A percentile compares a stretch with the other conserved stretches of the same genome.
These are phyloP conservation scores for Lumnitzera racemosa DNA, from an alignment of 345 rosid species.

Conservation along the genomic window DNA sequence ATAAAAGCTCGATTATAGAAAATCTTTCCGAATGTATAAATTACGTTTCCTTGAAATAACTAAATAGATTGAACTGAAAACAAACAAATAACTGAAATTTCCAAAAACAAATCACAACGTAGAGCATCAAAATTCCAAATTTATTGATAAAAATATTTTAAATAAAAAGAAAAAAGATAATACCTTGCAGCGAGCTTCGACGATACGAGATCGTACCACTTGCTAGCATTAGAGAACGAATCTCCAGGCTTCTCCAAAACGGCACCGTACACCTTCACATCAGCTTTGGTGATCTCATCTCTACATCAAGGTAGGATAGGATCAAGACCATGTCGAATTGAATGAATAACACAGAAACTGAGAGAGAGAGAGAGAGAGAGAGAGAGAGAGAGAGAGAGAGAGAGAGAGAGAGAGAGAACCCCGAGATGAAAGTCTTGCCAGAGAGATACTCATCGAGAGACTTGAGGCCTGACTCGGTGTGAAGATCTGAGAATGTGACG, in stretches of 20 bases:
- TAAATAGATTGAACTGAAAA: too few species aligned
- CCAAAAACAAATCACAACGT: too few species aligned
- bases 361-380: too few species aligned
- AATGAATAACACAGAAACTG: not conserved
- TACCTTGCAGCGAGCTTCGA: conserved; percentile 65
- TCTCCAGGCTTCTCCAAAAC: conserved; percentile 49
- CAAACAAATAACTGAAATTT: too few species aligned
- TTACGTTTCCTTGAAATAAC: too few species aligned
- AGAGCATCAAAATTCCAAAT: too few species aligned
- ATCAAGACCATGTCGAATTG: not conserved
- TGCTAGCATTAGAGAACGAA: conserved; percentile 62
- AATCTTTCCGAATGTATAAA: too few species aligned
- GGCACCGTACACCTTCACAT: conserved; percentile 77
- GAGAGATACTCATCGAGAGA: conserved; percentile 63
- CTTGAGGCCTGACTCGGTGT: conserved; percentile 76
- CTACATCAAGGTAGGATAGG: conserved; percentile 20
- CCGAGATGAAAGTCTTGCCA: conserved; percentile 69
- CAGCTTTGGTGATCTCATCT: conserved; percentile 50
- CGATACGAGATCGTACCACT: conserved; percentile 67
- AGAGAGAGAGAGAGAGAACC: conserved; percentile 24
- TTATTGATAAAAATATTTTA: not conserved
- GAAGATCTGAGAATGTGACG: conserved; percentile 71
- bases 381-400: too few species aligned
- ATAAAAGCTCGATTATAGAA: too few species aligned
- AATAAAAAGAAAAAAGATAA: not conserved